phyloP scores from a whole-genome alignment of 257 asterid species.

The Linaria vulgaris region DNA sequence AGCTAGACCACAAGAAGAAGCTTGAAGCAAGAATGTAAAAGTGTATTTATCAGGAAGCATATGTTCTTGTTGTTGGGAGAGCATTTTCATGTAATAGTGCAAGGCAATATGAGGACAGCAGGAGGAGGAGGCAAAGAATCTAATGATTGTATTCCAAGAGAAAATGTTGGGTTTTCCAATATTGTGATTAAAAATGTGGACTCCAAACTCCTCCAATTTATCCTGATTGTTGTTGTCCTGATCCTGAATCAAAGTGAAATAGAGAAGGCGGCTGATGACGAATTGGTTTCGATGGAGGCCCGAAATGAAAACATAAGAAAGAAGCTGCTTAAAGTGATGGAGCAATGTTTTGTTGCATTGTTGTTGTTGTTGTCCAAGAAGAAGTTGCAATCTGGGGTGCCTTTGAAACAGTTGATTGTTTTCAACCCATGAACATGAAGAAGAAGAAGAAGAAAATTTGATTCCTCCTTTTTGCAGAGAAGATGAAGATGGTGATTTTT shows the following conservation, averaged over 20 bases:
- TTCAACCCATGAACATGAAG: conserved; percentile 35
- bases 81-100: conserved; percentile 36
- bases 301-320: conserved; percentile 39
- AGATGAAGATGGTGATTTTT: conserved; percentile 3
- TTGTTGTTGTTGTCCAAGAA: no score
- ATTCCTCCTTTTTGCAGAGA: conserved; percentile 12
- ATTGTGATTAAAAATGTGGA: conserved; percentile 32
- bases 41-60: conserved; percentile 44
- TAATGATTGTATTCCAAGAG: conserved; percentile 56
- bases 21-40: conserved; percentile 50
- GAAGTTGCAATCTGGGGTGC: conserved; percentile 42
- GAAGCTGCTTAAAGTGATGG: conserved; percentile 35
- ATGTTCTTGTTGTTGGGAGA: conserved; percentile 21
- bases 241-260: conserved; percentile 34
- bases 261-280: conserved; percentile 48
- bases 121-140: conserved; percentile 37
- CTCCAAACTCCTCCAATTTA: conserved; percentile 31
- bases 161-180: conserved; percentile 42
- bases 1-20: conserved; percentile 27
- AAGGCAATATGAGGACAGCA: conserved; percentile 23
- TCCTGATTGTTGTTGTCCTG: conserved; percentile 6
- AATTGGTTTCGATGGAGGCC: conserved; percentile 52
- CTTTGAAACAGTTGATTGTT: conserved; percentile 46
- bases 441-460: conserved; percentile 24
- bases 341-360: conserved; percentile 29